phyloP scores from a whole-genome alignment of 371 early-diverging fungal genomes.

The Mortierella sp. region DNA sequence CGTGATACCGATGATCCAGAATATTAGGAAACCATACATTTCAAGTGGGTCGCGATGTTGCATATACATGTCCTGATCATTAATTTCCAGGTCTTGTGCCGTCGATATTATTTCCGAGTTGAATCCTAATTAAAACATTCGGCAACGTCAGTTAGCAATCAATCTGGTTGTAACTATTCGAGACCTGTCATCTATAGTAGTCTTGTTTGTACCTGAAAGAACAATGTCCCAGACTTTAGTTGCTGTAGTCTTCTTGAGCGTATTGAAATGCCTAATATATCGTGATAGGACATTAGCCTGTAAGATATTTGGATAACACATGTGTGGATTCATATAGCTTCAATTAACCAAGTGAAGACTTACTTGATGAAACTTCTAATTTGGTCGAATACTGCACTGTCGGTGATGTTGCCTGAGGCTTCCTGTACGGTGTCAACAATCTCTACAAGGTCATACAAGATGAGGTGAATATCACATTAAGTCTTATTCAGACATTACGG shows the following conservation, averaged over 20 bases:
- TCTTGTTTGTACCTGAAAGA: slow-evolving; percentile 67
- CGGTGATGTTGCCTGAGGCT: slow-evolving; percentile 66
- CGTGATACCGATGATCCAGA: slow-evolving; percentile 76
- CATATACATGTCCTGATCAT: slow-evolving; percentile 77
- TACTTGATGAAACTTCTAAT: slow-evolving; percentile 82
- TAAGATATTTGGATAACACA: too few species aligned
- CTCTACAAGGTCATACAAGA: slow-evolving; percentile 53
- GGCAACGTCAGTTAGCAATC: background rate
- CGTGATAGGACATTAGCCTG: too few species aligned
- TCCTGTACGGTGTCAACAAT: slow-evolving; percentile 75
- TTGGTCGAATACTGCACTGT: slow-evolving; percentile 68
- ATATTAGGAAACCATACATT: slow-evolving; percentile 81
- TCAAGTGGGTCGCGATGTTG: slow-evolving; percentile 75
- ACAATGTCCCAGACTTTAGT: slow-evolving; percentile 69
- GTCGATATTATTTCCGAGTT: slow-evolving; percentile 71
- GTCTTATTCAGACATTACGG: too few species aligned
- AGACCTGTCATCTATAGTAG: slow-evolving; percentile 29
- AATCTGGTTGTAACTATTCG: too few species aligned
- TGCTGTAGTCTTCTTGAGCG: slow-evolving; percentile 42
- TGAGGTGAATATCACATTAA: too few species aligned
- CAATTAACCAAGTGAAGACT: background rate
- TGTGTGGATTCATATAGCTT: background rate
- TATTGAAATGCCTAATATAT: slow-evolving; percentile 37
- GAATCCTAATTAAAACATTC: slow-evolving; percentile 63
- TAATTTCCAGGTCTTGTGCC: slow-evolving; percentile 68